Evolutionary conservation across 2,329 filamentous ascomycete genomes (phyloP), one percentile per base, ranked within the genome.

Genomic region (Plenodomus lindquistii): DNA sequence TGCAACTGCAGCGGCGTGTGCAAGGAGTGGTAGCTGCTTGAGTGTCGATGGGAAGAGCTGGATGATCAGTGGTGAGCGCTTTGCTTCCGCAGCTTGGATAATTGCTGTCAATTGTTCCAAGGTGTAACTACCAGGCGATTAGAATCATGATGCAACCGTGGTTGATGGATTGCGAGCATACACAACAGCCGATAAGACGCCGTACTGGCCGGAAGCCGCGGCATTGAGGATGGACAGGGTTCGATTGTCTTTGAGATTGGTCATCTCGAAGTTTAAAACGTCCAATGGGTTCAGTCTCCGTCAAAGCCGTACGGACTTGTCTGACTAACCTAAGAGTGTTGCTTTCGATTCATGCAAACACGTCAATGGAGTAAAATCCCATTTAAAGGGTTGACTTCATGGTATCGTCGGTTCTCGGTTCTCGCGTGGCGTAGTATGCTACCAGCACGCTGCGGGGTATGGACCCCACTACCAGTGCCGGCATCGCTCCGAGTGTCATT

Each of bases 21-120:
- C 64, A 40, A 78, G 71, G 3, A 75, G 61, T 37, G 81, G 81
- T 1, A 85, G 81, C 72, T 87, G 88, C 54, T 83, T 76, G 42
- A 88, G 78, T 0, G 86, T 85, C 80, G 86, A 89, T 5, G 86
- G 69, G 35, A 72, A 72, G n/a, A 72, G 59, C 42, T 72, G 69
- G 17, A 72, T 67, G 41, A 72, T 71, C 5, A 71, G 31, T 0
- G 68, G 69, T 7, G 69, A 71, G 11, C 65, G 62, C 38, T 64
- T 65, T 15, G 63, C 52, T 60, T 71, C 66, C 9, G 69, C 69
- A 5, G 68, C 69, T 37, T 60, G 62, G 10, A 72, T 62, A 7
- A 71, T 54, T 7, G 65, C 68, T 39, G 65, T 67, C 36, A 72
- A 57, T 17, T 70, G 67, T 50, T 72, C 69, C 27, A 70, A 46